Percentiles rank a stretch among this genome's conserved stretches.
phyloP scores from a whole-genome alignment of 805 yeast genomes.

The Monosporozyma unispora region DNA sequence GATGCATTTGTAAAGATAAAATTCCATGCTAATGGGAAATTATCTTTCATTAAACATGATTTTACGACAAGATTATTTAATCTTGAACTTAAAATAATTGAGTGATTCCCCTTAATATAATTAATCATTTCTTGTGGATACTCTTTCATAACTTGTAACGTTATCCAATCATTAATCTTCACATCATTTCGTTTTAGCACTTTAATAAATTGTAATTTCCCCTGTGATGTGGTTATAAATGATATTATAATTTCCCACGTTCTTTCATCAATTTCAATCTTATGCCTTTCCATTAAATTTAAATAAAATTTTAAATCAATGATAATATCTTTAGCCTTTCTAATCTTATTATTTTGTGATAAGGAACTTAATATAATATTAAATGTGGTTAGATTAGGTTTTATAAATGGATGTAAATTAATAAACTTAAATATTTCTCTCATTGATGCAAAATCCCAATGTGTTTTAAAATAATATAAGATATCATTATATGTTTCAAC shows the following conservation, averaged over 20 bases:
- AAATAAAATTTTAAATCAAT: conserved; percentile 25
- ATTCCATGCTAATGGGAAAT: neutral
- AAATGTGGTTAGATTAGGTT: conserved; percentile 33
- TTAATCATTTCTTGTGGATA: neutral
- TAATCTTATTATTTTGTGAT: conserved; percentile 21
- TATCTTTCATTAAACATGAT: neutral
- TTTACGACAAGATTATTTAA: neutral
- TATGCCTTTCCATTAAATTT: conserved; percentile 24
- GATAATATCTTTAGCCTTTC: conserved; percentile 22
- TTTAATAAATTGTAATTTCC: neutral
- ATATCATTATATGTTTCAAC: conserved; percentile 31
- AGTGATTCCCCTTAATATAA: neutral
- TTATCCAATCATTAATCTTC: neutral
- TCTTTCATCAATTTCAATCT: conserved; percentile 27
- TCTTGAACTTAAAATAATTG: neutral
- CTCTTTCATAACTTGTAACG: neutral
- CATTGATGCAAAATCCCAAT: conserved; percentile 35
- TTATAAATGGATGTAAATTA: conserved; percentile 24
- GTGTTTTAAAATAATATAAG: conserved; percentile 32
- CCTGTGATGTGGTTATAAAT: conserved; percentile 19
- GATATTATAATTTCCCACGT: conserved; percentile 34
- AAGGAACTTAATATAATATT: conserved; percentile 32
- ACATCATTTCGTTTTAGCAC: neutral
- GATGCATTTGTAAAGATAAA: neutral
- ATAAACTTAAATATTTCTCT: conserved; percentile 35